Evolutionary conservation across 2,329 filamentous ascomycete genomes (phyloP).

Genomic region (Emmonsiellopsis sp.): DNA sequence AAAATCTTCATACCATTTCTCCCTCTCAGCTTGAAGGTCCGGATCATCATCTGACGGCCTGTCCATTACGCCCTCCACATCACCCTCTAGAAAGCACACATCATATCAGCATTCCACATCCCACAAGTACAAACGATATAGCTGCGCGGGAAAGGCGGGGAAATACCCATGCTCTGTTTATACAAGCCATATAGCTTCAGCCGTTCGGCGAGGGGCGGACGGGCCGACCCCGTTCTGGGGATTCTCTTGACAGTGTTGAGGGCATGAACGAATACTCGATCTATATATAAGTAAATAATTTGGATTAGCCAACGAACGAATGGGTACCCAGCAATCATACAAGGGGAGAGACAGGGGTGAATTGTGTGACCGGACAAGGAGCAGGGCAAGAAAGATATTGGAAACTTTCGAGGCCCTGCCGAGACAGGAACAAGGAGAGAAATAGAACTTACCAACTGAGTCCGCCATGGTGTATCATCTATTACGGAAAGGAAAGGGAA

Average conservation of each 20-base stretch:
- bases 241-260: constrained; percentile 98
- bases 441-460: constrained; percentile 33
- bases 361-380: background rate
- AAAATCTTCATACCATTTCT: constrained; percentile 51
- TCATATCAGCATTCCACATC: constrained; percentile 10
- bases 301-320: background rate
- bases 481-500: background rate
- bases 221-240: constrained; percentile 79
- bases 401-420: too few relatives aligned
- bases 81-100: constrained; percentile 55
- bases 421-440: too few relatives aligned
- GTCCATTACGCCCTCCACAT: constrained; percentile 90
- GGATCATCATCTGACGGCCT: constrained; percentile 52
- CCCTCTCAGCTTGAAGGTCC: constrained; percentile 45
- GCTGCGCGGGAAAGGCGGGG: background rate
- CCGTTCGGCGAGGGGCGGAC: constrained; percentile 75
- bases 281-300: constrained; percentile 37
- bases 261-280: constrained; percentile 97
- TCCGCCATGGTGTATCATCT: constrained; percentile 30
- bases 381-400: background rate
- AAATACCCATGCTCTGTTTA: constrained; percentile 82
- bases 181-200: constrained; percentile 94
- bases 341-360: background rate
- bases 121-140: background rate
- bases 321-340: background rate